Conservation (phyloP, 140 eudicot species). For the Erigeron philadelphicus region DNA sequence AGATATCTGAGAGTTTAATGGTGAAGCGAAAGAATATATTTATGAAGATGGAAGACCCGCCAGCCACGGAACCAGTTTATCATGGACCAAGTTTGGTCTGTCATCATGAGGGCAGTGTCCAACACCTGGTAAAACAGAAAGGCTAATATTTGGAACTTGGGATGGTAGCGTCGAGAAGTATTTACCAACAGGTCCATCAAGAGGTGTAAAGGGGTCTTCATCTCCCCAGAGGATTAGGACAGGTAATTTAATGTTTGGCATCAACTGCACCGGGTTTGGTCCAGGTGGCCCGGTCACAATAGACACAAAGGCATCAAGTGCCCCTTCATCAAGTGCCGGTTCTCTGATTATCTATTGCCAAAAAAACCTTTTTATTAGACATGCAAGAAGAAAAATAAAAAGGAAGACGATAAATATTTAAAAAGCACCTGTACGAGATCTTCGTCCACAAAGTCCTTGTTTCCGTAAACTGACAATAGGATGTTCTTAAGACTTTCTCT, state of each 20-base stretch:
- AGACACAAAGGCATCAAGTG: conserved; percentile 91
- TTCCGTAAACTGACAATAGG: conserved; percentile 68
- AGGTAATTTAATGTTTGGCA: conserved; percentile 60
- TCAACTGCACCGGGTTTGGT: conserved; percentile 76
- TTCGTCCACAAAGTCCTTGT: conserved; percentile 77
- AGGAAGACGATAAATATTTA: neutral
- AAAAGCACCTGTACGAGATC: conserved; percentile 61
- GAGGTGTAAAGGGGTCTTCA: conserved; percentile 83
- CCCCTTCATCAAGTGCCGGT: conserved; percentile 90
- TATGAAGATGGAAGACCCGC: conserved; percentile 42
- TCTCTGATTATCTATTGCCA: conserved; percentile 61
- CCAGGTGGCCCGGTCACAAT: conserved; percentile 98
- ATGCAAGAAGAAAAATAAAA: neutral
- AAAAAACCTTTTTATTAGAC: neutral
- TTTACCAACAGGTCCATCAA: conserved; percentile 92
- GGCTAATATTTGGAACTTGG: conserved; percentile 39
- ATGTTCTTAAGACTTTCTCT: conserved; percentile 71
- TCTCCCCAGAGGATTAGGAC: conserved; percentile 82
- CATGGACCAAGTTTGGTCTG: conserved; percentile 85
- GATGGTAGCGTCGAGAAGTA: conserved; percentile 64
- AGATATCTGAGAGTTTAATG: neutral
- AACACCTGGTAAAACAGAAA: conserved; percentile 58
- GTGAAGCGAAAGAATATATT: neutral
- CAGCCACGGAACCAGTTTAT: conserved; percentile 73
- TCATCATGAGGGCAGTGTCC: conserved; percentile 99